Conservation (phyloP, 345 rosid genomes). For the Arabidopsis suecica region DNA sequence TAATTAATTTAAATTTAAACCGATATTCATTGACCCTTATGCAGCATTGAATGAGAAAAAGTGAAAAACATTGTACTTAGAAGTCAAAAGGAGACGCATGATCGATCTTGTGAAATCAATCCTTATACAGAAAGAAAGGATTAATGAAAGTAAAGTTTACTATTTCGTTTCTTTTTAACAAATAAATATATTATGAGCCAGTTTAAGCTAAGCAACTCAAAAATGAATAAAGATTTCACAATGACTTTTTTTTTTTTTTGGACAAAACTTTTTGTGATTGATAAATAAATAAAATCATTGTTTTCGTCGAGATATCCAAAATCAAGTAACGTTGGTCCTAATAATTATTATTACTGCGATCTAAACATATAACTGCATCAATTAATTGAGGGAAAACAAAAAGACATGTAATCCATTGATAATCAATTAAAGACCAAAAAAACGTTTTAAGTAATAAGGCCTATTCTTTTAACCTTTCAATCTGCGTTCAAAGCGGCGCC, state of each 20-base stretch:
- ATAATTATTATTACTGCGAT: neutral
- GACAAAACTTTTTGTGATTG: conserved; percentile 6
- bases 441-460: too few relatives aligned
- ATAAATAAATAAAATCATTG: neutral
- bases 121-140: conserved; percentile 3
- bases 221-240: conserved; percentile 18
- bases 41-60: neutral
- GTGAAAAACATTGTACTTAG: conserved; percentile 25
- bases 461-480: neutral
- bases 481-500: conserved; percentile 39
- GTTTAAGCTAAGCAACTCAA: conserved; percentile 23
- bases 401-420: neutral
- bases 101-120: conserved; percentile 33
- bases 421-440: neutral
- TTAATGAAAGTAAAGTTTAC: conserved; percentile 11
- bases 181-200: conserved; percentile 25
- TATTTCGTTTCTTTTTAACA: neutral
- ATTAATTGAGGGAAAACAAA: too few relatives aligned
- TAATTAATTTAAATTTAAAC: conserved; percentile 4
- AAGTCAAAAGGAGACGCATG: conserved; percentile 40
- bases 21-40: conserved; percentile 35
- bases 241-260: neutral
- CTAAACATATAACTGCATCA: neutral
- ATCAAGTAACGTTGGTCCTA: neutral
- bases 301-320: conserved; percentile 3